Conservation (phyloP, 2,329 filamentous ascomycete genomes). For the Diaporthe sp. region DNA sequence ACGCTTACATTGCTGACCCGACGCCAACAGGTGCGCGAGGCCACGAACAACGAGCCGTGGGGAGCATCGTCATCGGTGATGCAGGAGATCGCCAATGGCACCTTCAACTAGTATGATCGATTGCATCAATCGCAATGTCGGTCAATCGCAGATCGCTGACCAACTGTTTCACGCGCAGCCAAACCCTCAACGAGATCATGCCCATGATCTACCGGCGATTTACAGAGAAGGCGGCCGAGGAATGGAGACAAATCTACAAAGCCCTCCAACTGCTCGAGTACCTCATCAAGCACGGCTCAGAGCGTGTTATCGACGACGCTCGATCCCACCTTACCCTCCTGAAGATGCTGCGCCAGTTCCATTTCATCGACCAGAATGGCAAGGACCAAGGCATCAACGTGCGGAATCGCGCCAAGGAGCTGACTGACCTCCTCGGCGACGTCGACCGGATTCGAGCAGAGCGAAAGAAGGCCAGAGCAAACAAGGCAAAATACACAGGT, state of each 20-base stretch:
- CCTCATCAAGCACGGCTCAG: constrained; percentile 97
- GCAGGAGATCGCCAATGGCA: constrained; percentile 98
- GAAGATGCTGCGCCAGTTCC: constrained; percentile 98
- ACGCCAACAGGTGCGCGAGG: constrained; percentile 83
- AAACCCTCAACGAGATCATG: constrained; percentile 99
- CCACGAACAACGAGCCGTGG: constrained; percentile 99
- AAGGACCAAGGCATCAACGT: constrained; percentile 99
- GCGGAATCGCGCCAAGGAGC: constrained; percentile 94
- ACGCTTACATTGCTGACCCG: constrained; percentile 41
- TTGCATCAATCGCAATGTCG: neutral
- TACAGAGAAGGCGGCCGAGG: constrained; percentile 97
- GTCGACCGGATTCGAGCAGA: constrained; percentile 87
- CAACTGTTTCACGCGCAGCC: constrained; percentile 64
- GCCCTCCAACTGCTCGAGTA: constrained; percentile 94
- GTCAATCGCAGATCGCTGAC: constrained; percentile 31
- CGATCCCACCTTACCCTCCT: constrained; percentile 94
- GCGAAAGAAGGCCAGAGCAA: constrained; percentile 90
- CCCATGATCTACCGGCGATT: constrained; percentile 99
- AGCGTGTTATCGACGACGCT: constrained; percentile 97
- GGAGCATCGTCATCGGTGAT: constrained; percentile 86
- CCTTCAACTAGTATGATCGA: constrained; percentile 91
- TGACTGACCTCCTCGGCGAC: constrained; percentile 92
- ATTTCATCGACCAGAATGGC: constrained; percentile 95
- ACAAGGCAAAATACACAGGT: constrained; percentile 95
- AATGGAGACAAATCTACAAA: constrained; percentile 99